Conservation (phyloP, 2,329 filamentous ascomycete genomes). For the Trichoderma brevicompactum region DNA sequence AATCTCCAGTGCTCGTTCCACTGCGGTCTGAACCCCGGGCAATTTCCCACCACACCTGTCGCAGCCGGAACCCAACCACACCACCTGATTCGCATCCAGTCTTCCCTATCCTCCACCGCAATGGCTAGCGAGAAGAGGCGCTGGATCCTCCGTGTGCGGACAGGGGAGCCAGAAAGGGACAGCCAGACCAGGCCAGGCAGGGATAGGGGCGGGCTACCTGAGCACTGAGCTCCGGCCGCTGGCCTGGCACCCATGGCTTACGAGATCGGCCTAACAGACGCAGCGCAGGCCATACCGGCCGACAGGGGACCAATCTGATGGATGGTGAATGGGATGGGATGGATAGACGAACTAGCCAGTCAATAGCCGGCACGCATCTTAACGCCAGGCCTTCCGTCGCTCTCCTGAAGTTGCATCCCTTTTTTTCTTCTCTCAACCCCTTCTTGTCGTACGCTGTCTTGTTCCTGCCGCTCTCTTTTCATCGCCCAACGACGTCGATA, state of each 20-base stretch:
- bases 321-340: constrained; percentile 26
- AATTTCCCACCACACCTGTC: constrained; percentile 26
- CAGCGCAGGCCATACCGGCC: constrained; percentile 22
- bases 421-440: constrained; percentile 29
- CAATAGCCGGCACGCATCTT: constrained; percentile 29
- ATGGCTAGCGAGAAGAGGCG: constrained; percentile 30
- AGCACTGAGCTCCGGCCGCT: constrained; percentile 28
- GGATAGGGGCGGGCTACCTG: constrained; percentile 26
- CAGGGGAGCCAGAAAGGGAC: constrained; percentile 27
- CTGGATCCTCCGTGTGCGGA: constrained; percentile 29
- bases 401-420: constrained; percentile 29
- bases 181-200: constrained; percentile 13
- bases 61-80: constrained; percentile 28
- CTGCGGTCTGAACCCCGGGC: constrained; percentile 22
- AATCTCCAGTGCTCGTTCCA: constrained; percentile 19
- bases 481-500: constrained; percentile 17
- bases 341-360: constrained; percentile 27
- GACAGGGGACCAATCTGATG: constrained; percentile 28
- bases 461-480: constrained; percentile 29
- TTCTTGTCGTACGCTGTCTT: constrained; percentile 28
- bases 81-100: constrained; percentile 29
- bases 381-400: constrained; percentile 27
- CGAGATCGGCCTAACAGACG: constrained; percentile 30
- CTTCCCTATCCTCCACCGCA: constrained; percentile 28
- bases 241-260: constrained; percentile 30